phyloP scores from a whole-genome alignment of 2,329 filamentous ascomycete species.

The Xylaria sp. region DNA sequence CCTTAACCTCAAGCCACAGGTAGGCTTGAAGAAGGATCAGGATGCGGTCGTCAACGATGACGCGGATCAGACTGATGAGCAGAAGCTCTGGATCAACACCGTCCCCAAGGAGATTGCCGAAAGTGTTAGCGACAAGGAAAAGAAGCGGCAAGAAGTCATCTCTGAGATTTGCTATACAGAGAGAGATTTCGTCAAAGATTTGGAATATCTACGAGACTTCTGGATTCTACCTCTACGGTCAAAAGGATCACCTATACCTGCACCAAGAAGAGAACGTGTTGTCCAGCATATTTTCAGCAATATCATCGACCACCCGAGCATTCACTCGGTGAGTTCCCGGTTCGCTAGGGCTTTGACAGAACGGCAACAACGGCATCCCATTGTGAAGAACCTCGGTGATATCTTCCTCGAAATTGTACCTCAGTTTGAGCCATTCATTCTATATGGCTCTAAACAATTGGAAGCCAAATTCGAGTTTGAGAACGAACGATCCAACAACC shows the following conservation, averaged over 20 bases:
- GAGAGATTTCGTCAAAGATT: slow-evolving; percentile 97
- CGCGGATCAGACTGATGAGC: slow-evolving; percentile 85
- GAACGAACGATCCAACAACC: slow-evolving; percentile 89
- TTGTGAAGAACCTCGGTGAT: slow-evolving; percentile 90
- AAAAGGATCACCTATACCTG: slow-evolving; percentile 86
- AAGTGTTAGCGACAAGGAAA: slow-evolving; percentile 87
- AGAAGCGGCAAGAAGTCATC: slow-evolving; percentile 98
- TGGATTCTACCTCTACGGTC: slow-evolving; percentile 94
- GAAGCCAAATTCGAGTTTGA: slow-evolving; percentile 99
- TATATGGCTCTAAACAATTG: slow-evolving; percentile 93
- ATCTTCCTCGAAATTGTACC: slow-evolving; percentile 94
- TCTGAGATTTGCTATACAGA: slow-evolving; percentile 99
- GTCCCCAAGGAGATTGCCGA: slow-evolving; percentile 95
- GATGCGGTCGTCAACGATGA: slow-evolving; percentile 75
- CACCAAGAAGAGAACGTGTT: slow-evolving; percentile 87
- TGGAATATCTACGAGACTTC: slow-evolving; percentile 97
- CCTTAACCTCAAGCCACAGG: slow-evolving; percentile 91
- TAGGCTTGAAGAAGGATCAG: slow-evolving; percentile 78
- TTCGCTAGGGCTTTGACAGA: slow-evolving; percentile 90
- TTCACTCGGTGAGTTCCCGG: slow-evolving; percentile 88
- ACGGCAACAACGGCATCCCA: slow-evolving; percentile 87
- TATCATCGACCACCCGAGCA: slow-evolving; percentile 82
- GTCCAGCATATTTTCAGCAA: slow-evolving; percentile 96
- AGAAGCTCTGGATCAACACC: slow-evolving; percentile 99
- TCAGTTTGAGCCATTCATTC: slow-evolving; percentile 94